Evolutionary conservation across 805 yeast species (phyloP).

Genomic region (Dipodascus geniculatus): DNA sequence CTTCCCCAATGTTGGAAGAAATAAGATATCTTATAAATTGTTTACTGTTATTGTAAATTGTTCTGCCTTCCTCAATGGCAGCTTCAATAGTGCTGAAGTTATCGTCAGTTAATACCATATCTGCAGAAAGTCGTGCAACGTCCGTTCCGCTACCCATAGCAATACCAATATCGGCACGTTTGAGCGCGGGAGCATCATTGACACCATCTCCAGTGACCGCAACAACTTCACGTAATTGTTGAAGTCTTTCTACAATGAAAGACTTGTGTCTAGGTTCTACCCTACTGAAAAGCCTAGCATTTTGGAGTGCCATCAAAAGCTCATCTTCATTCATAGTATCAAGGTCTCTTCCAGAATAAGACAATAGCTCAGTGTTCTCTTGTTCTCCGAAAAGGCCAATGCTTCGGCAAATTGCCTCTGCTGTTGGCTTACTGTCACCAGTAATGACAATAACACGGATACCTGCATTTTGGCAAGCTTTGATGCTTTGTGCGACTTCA

Average conservation of each 20-base stretch:
- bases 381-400: conserved; percentile 29
- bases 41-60: conserved; percentile 33
- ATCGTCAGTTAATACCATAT: conserved; percentile 42
- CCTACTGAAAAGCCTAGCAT: conserved; percentile 38
- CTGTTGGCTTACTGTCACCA: conserved; percentile 38
- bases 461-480: conserved; percentile 35
- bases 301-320: conserved; percentile 33
- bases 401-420: conserved; percentile 36
- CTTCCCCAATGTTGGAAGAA: conserved; percentile 46
- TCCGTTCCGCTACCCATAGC: conserved; percentile 57
- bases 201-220: conserved; percentile 97
- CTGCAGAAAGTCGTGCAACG: conserved; percentile 49
- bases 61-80: conserved; percentile 46
- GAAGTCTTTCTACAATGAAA: conserved; percentile 38
- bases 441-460: conserved; percentile 39
- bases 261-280: conserved; percentile 48
- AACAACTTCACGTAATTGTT: conserved; percentile 73
- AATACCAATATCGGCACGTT: conserved; percentile 84
- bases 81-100: conserved; percentile 46
- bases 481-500: conserved; percentile 34
- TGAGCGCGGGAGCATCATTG: conserved; percentile 87
- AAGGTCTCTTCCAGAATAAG: conserved; percentile 32
- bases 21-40: conserved; percentile 34
- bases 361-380: conserved; percentile 29
- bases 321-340: conserved; percentile 24